Percentiles rank a stretch among this genome's conserved stretches.
These are phyloP conservation scores for Penicillium brevicompactum DNA, from an alignment of 2,329 filamentous ascomycete species.

Conservation along the genomic window DNA sequence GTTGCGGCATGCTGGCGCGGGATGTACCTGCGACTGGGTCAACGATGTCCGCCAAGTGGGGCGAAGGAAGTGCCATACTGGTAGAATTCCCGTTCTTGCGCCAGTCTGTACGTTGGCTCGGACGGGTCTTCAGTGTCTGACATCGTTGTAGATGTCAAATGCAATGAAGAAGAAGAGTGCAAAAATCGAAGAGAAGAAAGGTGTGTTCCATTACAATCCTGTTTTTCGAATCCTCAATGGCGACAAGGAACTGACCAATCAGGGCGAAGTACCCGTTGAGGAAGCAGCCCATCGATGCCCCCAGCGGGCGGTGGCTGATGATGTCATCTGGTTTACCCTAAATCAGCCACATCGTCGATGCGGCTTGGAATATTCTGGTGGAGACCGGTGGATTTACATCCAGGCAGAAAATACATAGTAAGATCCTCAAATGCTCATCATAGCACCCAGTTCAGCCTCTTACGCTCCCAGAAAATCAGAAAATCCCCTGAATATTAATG, in stretches of 20 bases:
- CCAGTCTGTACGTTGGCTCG: conserved; percentile 6
- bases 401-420: no score
- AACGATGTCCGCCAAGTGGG: conserved; percentile 7
- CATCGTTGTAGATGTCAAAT: not conserved
- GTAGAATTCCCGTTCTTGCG: conserved; percentile 27
- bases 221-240: not conserved
- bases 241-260: not conserved
- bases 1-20: conserved; percentile 21
- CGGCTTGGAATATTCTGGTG: no score
- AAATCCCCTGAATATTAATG: no score
- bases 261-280: not conserved
- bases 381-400: no score
- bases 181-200: not conserved
- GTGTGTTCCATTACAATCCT: not conserved
- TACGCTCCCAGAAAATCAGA: no score
- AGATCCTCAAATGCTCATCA: no score
- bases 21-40: conserved; percentile 11
- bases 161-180: not conserved
- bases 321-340: not conserved
- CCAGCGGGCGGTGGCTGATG: not conserved
- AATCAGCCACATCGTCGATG: no score
- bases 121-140: not conserved
- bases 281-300: not conserved
- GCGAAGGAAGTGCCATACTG: conserved; percentile 13
- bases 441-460: no score